These are phyloP conservation scores for Trichosporon sp. DNA, from an alignment of 1,284 basidiomycete genomes.

Conservation along the genomic window DNA sequence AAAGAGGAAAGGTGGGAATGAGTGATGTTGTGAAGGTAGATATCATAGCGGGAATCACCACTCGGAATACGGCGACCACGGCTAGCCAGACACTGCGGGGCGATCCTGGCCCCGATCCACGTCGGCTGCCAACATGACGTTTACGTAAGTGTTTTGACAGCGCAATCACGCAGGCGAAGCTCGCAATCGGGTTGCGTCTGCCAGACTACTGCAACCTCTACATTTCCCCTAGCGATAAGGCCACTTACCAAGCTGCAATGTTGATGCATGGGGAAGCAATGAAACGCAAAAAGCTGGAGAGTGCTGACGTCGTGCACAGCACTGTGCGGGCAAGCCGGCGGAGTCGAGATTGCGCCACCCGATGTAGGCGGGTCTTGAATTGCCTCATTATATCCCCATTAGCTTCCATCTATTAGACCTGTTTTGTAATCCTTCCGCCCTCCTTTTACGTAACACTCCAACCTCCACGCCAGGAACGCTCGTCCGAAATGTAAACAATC, in stretches of 20 bases:
- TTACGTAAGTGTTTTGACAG: constrained; percentile 3
- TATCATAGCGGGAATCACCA: not conserved
- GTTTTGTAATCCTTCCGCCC: not conserved
- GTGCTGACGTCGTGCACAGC: not conserved
- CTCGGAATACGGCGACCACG: not conserved
- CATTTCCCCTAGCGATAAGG: not conserved
- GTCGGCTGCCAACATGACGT: constrained; percentile 16
- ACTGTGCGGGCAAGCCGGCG: not conserved
- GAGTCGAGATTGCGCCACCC: not conserved
- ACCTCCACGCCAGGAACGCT: not conserved
- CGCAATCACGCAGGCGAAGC: not conserved
- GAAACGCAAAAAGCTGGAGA: not conserved
- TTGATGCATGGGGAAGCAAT: not conserved
- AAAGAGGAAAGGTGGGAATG: not conserved
- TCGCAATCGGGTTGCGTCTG: not conserved
- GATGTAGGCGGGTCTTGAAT: not conserved
- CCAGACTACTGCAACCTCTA: not conserved
- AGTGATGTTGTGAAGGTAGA: constrained; percentile 3
- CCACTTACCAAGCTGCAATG: not conserved
- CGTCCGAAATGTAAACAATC: constrained; percentile 16
- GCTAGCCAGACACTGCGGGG: too few relatives aligned
- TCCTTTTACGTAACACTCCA: not conserved
- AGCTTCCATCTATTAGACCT: not conserved
- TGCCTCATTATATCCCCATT: not conserved
- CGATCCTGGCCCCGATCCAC: constrained; percentile 9